These are phyloP conservation scores for Aciculosporium take DNA, from an alignment of 2,329 filamentous ascomycete genomes.

Conservation along the genomic window DNA sequence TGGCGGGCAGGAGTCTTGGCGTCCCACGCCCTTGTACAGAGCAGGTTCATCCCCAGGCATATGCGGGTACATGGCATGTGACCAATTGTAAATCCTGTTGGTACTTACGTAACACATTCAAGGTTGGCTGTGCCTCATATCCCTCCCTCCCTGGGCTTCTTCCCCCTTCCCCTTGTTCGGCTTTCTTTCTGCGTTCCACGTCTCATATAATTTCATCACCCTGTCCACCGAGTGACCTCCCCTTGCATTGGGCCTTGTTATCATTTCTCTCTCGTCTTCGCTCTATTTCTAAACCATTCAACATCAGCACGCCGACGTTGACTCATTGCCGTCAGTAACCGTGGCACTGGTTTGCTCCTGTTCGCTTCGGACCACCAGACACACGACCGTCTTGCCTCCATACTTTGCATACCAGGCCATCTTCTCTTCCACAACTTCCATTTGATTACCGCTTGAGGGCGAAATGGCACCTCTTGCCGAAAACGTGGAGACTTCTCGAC, in stretches of 20 bases:
- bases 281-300: background rate
- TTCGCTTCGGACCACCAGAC: background rate
- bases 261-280: background rate
- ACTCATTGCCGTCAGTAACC: background rate
- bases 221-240: background rate
- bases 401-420: background rate
- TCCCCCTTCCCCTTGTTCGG: background rate
- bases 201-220: background rate
- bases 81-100: too few relatives aligned
- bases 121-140: too few relatives aligned
- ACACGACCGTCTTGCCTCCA: background rate
- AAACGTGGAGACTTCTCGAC: constrained; percentile 11
- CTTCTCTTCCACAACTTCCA: too few relatives aligned
- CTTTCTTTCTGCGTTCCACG: background rate
- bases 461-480: constrained; percentile 14
- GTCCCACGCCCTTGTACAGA: too few relatives aligned
- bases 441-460: background rate
- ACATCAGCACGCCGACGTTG: background rate
- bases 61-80: too few relatives aligned
- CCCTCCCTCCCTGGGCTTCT: background rate
- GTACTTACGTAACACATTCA: too few relatives aligned
- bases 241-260: background rate
- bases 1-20: too few relatives aligned
- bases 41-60: too few relatives aligned
- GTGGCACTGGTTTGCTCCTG: too few relatives aligned